A percentile compares a stretch with the other conserved stretches of the same genome.
Conservation (phyloP, 2,329 filamentous ascomycete species). For the Trichothecium roseum region DNA sequence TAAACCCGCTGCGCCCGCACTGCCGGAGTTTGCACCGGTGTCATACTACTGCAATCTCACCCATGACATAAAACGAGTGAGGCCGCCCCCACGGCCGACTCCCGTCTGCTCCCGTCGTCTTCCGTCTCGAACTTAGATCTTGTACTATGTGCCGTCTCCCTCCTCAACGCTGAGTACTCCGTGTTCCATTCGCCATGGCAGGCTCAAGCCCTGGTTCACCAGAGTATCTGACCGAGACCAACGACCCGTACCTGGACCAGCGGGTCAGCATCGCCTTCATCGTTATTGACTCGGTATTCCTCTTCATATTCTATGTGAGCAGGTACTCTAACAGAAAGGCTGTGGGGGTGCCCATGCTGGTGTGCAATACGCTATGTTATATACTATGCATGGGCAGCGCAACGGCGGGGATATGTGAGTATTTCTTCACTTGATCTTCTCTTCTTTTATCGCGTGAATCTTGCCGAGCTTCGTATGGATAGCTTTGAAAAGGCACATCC, state of each 20-base stretch:
- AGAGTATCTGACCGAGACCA: constrained; percentile 5
- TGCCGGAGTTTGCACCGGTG: no score
- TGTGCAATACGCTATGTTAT: constrained; percentile 6
- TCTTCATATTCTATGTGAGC: constrained; percentile 6
- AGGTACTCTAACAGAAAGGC: constrained; percentile 6
- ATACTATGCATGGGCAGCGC: constrained; percentile 6
- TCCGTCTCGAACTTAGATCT: not conserved
- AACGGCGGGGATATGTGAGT: constrained; percentile 4
- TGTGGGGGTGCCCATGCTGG: constrained; percentile 5
- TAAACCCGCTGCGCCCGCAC: no score
- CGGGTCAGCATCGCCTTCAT: constrained; percentile 7
- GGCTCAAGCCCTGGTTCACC: constrained; percentile 2
- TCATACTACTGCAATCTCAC: no score
- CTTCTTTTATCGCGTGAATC: not conserved
- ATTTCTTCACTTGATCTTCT: not conserved
- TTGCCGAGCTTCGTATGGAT: no score
- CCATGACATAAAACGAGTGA: not conserved
- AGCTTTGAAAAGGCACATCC: no score
- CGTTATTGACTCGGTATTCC: constrained; percentile 6
- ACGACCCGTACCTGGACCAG: constrained; percentile 6
- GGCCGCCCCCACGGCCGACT: not conserved
- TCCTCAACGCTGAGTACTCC: no score
- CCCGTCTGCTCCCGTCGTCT: not conserved
- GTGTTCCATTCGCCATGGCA: constrained; percentile 3
- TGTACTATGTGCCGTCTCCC: no score